These are phyloP conservation scores for Flaveria trinervia DNA, from an alignment of 129 eudicot species.

Conservation along the genomic window DNA sequence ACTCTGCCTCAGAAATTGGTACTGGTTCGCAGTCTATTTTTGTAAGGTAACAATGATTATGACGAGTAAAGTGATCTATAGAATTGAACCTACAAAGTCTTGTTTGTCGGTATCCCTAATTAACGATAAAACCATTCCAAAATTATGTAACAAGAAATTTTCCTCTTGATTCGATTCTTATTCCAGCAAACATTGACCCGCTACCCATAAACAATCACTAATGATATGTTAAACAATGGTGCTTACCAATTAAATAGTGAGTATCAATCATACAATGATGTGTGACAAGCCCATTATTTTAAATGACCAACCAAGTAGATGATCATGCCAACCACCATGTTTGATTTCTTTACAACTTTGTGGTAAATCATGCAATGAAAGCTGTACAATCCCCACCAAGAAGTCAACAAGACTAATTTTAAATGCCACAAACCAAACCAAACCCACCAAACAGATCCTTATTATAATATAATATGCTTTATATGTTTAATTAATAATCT, in stretches of 20 bases:
- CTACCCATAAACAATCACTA: conserved; percentile 19
- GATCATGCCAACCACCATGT: conserved; percentile 38
- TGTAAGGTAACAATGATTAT: conserved; percentile 25
- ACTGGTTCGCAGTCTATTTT: background rate
- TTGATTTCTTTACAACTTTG: background rate
- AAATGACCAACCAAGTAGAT: conserved; percentile 16
- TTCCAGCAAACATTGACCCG: background rate
- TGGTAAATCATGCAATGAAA: conserved; percentile 9
- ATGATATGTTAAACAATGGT: conserved; percentile 14
- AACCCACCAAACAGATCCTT: conserved; percentile 24
- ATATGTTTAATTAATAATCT: conserved; percentile 19
- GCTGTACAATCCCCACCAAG: conserved; percentile 15
- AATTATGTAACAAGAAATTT: background rate
- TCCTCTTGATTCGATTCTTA: conserved; percentile 5
- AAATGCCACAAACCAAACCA: conserved; percentile 28
- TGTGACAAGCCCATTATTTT: conserved; percentile 17
- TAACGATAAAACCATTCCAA: background rate
- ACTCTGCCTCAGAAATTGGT: too few species aligned
- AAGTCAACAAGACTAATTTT: conserved; percentile 34
- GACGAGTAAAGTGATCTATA: conserved; percentile 29
- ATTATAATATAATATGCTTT: background rate
- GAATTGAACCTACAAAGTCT: conserved; percentile 31
- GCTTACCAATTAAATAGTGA: conserved; percentile 15
- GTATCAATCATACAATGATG: conserved; percentile 19
- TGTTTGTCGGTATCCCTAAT: background rate